Evolutionary conservation across 2,329 filamentous ascomycete genomes (phyloP).

Genomic region (Aspergillus pseudoglaucus): DNA sequence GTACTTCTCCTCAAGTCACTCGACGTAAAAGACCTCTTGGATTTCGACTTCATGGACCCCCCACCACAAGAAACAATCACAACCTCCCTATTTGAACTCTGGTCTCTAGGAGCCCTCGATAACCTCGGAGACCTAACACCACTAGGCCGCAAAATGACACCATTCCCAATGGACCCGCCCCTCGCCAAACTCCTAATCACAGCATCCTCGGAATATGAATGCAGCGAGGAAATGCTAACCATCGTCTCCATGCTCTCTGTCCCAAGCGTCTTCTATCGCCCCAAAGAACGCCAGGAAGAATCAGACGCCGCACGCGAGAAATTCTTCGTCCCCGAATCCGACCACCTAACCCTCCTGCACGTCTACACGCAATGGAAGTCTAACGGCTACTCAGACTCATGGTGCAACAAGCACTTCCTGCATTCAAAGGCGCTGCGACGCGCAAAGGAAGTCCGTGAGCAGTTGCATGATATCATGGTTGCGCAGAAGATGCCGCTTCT

Average conservation of each 20-base stretch:
- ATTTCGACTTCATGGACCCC: slow-evolving; percentile 99
- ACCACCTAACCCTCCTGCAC: slow-evolving; percentile 90
- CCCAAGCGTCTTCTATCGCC: slow-evolving; percentile 92
- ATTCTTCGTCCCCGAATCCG: slow-evolving; percentile 96
- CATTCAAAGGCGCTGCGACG: slow-evolving; percentile 90
- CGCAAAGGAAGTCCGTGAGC: slow-evolving; percentile 89
- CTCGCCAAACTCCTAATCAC: slow-evolving; percentile 92
- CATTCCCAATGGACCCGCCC: slow-evolving; percentile 96
- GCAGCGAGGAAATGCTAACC: slow-evolving; percentile 95
- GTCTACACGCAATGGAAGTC: slow-evolving; percentile 94
- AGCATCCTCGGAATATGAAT: slow-evolving; percentile 79
- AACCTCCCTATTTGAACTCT: slow-evolving; percentile 93
- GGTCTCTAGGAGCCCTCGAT: slow-evolving; percentile 88
- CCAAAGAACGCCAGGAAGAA: slow-evolving; percentile 93
- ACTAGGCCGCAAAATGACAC: slow-evolving; percentile 87
- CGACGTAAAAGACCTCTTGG: slow-evolving; percentile 85
- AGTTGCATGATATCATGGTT: slow-evolving; percentile 88
- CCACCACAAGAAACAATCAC: slow-evolving; percentile 97
- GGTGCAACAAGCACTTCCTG: slow-evolving; percentile 89
- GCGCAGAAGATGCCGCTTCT: slow-evolving; percentile 83
- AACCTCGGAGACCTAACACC: slow-evolving; percentile 87
- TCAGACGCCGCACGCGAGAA: slow-evolving; percentile 93
- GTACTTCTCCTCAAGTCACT: slow-evolving; percentile 90
- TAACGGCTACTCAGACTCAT: slow-evolving; percentile 82
- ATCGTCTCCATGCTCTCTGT: slow-evolving; percentile 98